Conservation (phyloP, 805 yeast genomes). For the Barnettozyma siamensis region DNA sequence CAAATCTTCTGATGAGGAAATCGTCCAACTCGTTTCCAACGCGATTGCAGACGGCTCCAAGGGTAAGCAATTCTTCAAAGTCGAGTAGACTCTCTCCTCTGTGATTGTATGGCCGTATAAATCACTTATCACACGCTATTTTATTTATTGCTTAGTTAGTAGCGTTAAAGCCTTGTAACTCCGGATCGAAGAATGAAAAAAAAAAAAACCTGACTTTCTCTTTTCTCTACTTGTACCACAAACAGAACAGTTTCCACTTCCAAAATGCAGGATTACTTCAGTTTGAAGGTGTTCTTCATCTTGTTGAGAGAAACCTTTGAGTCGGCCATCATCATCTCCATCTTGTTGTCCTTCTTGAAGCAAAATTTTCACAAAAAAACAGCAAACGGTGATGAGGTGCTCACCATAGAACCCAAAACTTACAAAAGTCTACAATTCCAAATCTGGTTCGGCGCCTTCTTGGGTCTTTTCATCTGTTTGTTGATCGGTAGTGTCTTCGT, state of each 20-base stretch:
- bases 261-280: constrained; percentile 29
- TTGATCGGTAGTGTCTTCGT: constrained; percentile 70
- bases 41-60: constrained; percentile 33
- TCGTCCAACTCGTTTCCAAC: constrained; percentile 28
- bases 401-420: constrained; percentile 26
- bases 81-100: constrained; percentile 16
- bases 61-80: constrained; percentile 42
- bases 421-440: constrained; percentile 52
- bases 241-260: not conserved
- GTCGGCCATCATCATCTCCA: constrained; percentile 88
- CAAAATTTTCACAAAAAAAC: constrained; percentile 59
- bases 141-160: too few relatives aligned
- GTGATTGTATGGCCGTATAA: not conserved
- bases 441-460: constrained; percentile 77
- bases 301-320: constrained; percentile 91
- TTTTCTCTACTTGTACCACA: not conserved
- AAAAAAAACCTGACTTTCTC: not conserved
- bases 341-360: constrained; percentile 82
- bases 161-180: too few relatives aligned
- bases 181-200: too few relatives aligned
- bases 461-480: constrained; percentile 67
- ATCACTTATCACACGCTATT: too few relatives aligned
- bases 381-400: constrained; percentile 5
- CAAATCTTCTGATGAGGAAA: constrained; percentile 31
- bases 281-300: constrained; percentile 66